Percentiles rank a stretch among this genome's conserved stretches.
phyloP scores from a whole-genome alignment of 2,329 filamentous ascomycete species.

The Aureobasidium pullulans region DNA sequence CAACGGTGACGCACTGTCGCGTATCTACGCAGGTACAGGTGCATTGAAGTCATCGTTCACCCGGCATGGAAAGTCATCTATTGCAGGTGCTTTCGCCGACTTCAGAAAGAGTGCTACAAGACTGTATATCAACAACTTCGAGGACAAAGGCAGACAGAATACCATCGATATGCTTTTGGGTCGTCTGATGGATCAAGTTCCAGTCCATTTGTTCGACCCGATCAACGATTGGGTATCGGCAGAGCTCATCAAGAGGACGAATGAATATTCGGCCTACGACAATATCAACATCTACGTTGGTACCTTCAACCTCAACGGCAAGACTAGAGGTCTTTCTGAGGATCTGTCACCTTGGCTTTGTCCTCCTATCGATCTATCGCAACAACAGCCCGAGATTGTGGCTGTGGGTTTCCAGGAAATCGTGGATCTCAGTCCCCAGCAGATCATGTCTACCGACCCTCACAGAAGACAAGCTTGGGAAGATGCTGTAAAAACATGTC shows the following conservation, averaged over 20 bases:
- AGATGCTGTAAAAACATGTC: conserved; percentile 63
- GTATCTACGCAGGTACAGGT: conserved; percentile 93
- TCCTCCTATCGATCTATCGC: conserved; percentile 50
- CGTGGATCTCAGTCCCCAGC: conserved; percentile 92
- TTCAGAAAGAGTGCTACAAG: conserved; percentile 88
- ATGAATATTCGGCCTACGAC: conserved; percentile 68
- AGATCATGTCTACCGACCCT: conserved; percentile 98
- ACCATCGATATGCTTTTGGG: conserved; percentile 95
- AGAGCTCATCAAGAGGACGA: conserved; percentile 59
- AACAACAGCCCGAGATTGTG: conserved; percentile 70
- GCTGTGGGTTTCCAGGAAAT: conserved; percentile 96
- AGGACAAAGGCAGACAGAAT: conserved; percentile 84
- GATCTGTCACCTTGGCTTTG: conserved; percentile 85
- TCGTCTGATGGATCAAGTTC: conserved; percentile 70
- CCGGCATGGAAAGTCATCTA: conserved; percentile 86
- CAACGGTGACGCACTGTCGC: conserved; percentile 87
- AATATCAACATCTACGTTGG: conserved; percentile 75
- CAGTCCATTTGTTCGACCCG: conserved; percentile 84
- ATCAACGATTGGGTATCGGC: conserved; percentile 82
- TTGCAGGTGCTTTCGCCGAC: conserved; percentile 90
- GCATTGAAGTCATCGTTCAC: conserved; percentile 95
- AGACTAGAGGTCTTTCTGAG: conserved; percentile 65
- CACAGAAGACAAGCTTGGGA: conserved; percentile 82
- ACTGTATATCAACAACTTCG: conserved; percentile 95
- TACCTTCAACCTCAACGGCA: conserved; percentile 92